Conservation (phyloP, 176 grass and related monocot genomes). For the Musa schizocarpa region DNA sequence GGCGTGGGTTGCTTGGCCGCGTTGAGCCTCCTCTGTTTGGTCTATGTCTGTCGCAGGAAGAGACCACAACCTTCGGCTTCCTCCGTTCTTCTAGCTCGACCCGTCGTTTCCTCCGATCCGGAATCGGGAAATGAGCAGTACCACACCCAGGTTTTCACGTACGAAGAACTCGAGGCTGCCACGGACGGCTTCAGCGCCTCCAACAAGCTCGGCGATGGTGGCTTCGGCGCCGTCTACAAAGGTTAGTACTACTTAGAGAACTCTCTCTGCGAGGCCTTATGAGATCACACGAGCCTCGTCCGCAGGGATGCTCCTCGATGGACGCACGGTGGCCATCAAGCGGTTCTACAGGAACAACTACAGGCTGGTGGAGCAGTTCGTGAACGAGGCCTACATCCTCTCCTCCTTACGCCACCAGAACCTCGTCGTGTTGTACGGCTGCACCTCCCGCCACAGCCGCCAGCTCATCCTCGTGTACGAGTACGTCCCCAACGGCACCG, state of each 20-base stretch:
- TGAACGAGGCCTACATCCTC: slow-evolving; percentile 77
- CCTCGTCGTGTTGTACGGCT: slow-evolving; percentile 72
- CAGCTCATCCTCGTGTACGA: slow-evolving; percentile 79
- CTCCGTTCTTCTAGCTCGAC: slow-evolving; percentile 7
- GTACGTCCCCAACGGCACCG: slow-evolving; percentile 68
- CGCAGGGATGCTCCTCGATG: slow-evolving; percentile 67
- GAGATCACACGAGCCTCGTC: too few relatives aligned
- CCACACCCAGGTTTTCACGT: slow-evolving; percentile 33
- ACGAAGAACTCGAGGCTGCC: slow-evolving; percentile 42
- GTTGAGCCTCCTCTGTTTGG: neutral
- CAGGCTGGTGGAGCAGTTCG: slow-evolving; percentile 58
- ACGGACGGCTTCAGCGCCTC: slow-evolving; percentile 33
- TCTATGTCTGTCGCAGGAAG: slow-evolving; percentile 5
- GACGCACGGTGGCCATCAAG: slow-evolving; percentile 73
- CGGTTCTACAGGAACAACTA: slow-evolving; percentile 66
- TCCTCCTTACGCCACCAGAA: slow-evolving; percentile 58
- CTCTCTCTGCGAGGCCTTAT: neutral
- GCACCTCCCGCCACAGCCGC: slow-evolving; percentile 49
- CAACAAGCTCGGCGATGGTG: slow-evolving; percentile 37
- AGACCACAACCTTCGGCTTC: slow-evolving; percentile 10
- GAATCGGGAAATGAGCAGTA: slow-evolving; percentile 12
- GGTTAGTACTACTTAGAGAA: slow-evolving; percentile 1
- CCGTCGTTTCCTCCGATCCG: slow-evolving; percentile 14
- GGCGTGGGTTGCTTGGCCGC: neutral
- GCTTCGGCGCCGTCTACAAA: slow-evolving; percentile 49